Percentiles rank a stretch among this genome's conserved stretches.
Conservation (phyloP, 169 alveolate genomes). For the Babesia bovis region DNA sequence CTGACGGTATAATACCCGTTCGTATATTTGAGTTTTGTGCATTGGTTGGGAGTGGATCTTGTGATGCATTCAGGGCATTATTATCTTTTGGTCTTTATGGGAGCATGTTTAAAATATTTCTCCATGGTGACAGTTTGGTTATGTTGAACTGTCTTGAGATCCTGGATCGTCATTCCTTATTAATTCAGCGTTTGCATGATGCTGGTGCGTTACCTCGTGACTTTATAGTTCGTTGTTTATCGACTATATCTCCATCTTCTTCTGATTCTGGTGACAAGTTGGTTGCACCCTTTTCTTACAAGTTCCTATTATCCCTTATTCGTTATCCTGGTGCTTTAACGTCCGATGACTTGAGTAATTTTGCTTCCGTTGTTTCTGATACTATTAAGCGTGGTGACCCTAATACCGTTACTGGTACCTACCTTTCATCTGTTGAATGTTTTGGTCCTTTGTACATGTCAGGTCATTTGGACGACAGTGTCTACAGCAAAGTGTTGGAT, state of each 20-base stretch:
- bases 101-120: slow-evolving; percentile 22
- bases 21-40: slow-evolving; percentile 48
- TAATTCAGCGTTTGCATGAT: slow-evolving; percentile 14
- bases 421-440: slow-evolving; percentile 16
- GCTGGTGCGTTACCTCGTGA: slow-evolving; percentile 16
- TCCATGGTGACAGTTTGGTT: slow-evolving; percentile 39
- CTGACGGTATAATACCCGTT: slow-evolving; percentile 21
- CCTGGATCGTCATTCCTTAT: slow-evolving; percentile 18
- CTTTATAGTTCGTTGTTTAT: slow-evolving; percentile 26
- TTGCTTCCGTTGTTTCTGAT: slow-evolving; percentile 8
- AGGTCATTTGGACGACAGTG: slow-evolving; percentile 18
- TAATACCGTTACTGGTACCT: neutral
- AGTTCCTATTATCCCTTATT: slow-evolving; percentile 20
- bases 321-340: slow-evolving; percentile 1
- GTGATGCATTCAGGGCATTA: slow-evolving; percentile 14
- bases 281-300: slow-evolving; percentile 31
- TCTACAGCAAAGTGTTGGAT: slow-evolving; percentile 3
- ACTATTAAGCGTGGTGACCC: slow-evolving; percentile 2
- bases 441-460: slow-evolving; percentile 43
- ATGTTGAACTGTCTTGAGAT: slow-evolving; percentile 58
- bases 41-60: slow-evolving; percentile 12
- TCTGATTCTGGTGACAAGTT: slow-evolving; percentile 8
- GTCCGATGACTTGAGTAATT: neutral
- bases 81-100: slow-evolving; percentile 21
- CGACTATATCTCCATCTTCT: neutral